Evolutionary conservation across 2,329 filamentous ascomycete species (phyloP), one percentile per base, ranked within the genome.

Genomic region (Teratosphaeria destructans): DNA sequence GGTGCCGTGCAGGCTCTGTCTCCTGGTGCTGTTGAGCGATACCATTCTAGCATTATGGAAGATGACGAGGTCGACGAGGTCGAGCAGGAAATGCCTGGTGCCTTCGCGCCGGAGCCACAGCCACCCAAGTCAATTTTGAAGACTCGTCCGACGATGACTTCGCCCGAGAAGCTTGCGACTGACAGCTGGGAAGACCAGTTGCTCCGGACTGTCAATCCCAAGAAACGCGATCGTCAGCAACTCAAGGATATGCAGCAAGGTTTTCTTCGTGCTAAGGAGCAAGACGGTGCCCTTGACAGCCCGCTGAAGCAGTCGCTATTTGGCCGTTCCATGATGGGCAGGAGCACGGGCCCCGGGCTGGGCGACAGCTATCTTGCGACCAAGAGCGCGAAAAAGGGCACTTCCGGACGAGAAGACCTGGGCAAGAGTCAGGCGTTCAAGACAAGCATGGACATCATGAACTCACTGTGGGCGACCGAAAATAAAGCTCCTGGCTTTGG

Each of bases 131-230:
- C 78, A 0, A 79, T 81, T 54, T 70, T 81, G 57, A 80, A 81
- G 68, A 70, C 72, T 60, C 63, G 73, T 68, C 65, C 62, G 65
- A 67, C 66, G n/a, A 69, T 75, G 58, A 74, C 74, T 5, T 84
- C 81, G n/a, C 82, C 82, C 55, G 72, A 78, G 29, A 83, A 84
- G 73, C 72, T 77, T 79, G 57, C 74, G 79, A 66, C 78, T 82
- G 89, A 92, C 61, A 88, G 96, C 72, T 99, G 94, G 94, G 88
- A 91, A 66, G 88, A 94, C 67, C 92, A 96, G 77, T 81, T 99
- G 64, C 89, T 91, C 72, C 91, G 91, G 66, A 97, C 94, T 5
- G 90, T 97, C 66, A 96, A 90, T 69, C 93, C 94, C 5, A 86
- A 89, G 70, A 97, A 97, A 78, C 87, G 94, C 69, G 89, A 96